These are phyloP conservation scores for Fragaria ananassa DNA, from an alignment of 306 rosid genomes.

Conservation along the genomic window DNA sequence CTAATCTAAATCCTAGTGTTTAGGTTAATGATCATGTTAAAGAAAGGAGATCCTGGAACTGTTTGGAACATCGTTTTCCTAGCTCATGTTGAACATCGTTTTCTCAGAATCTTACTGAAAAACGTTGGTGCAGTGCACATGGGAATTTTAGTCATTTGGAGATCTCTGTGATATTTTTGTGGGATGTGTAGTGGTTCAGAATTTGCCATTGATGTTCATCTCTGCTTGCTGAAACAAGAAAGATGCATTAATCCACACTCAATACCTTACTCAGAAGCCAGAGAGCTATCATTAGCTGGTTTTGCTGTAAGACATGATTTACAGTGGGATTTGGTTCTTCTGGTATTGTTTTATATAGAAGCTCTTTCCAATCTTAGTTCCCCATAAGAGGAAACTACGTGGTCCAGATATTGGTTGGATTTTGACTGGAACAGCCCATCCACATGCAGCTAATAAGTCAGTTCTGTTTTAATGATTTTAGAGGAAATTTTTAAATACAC, in stretches of 20 bases:
- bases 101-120: not conserved
- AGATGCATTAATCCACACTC: not conserved
- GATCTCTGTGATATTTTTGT: not conserved
- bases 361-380: not conserved
- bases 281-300: not conserved
- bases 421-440: not conserved
- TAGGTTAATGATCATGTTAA: not conserved
- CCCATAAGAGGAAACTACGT: not conserved
- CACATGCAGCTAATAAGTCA: not conserved
- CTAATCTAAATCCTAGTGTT: not conserved
- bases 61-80: slow-evolving; percentile 33
- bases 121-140: not conserved
- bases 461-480: not conserved
- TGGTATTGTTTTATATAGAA: not conserved
- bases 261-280: slow-evolving; percentile 1
- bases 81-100: not conserved
- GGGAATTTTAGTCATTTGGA: not conserved
- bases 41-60: slow-evolving; percentile 4
- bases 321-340: not conserved
- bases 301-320: not conserved
- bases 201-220: not conserved
- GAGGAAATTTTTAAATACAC: too few relatives aligned
- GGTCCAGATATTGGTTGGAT: slow-evolving; percentile 7
- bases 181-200: slow-evolving; percentile 4
- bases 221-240: not conserved